Conservation (phyloP, 176 grass and related monocot genomes). For the Phoenix dactylifera region DNA sequence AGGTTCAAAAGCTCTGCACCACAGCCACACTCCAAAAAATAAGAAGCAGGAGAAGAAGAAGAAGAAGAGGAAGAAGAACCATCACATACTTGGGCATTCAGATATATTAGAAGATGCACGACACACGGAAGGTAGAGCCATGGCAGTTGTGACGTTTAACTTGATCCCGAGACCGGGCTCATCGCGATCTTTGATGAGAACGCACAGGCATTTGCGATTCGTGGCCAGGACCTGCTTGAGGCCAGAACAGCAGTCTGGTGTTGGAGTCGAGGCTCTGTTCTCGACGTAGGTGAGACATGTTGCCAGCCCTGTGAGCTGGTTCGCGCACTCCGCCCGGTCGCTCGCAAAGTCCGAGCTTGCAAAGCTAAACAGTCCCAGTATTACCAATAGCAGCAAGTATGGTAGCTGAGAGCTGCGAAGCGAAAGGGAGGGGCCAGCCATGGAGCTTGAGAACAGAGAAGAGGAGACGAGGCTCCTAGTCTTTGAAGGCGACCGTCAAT, state of each 20-base stretch:
- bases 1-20: too few species aligned
- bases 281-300: not conserved
- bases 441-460: too few species aligned
- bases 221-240: not conserved
- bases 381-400: not conserved
- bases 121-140: not conserved
- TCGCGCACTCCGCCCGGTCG: slow-evolving; percentile 10
- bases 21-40: too few species aligned
- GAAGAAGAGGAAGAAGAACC: too few species aligned
- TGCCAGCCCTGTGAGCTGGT: not conserved
- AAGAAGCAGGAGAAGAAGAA: too few species aligned
- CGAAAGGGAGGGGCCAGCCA: too few species aligned
- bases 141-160: not conserved
- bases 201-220: slow-evolving; percentile 13
- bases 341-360: slow-evolving; percentile 1
- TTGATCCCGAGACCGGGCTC: not conserved
- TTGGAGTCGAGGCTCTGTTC: not conserved
- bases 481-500: too few species aligned
- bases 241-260: slow-evolving; percentile 10
- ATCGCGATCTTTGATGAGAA: slow-evolving; percentile 8
- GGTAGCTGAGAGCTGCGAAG: too few species aligned
- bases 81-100: not conserved
- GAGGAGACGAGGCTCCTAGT: too few species aligned
- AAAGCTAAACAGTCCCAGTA: not conserved
- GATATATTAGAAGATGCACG: not conserved